Conservation (phyloP, 2,329 filamentous ascomycete genomes). For the Aspergillus cejpii region DNA sequence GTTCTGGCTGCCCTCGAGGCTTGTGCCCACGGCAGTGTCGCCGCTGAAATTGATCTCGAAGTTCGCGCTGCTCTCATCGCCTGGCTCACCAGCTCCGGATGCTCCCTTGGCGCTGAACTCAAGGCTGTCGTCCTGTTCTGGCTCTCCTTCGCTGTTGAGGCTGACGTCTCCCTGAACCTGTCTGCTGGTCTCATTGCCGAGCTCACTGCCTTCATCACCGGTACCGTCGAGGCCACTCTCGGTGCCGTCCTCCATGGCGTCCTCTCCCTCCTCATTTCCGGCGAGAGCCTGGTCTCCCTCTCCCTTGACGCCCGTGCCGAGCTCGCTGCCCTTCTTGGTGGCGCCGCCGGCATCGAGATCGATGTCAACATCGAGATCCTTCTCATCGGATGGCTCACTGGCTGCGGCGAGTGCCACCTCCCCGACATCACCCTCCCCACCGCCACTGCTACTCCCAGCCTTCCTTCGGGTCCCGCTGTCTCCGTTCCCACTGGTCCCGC, state of each 20-base stretch:
- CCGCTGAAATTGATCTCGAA: slow-evolving; percentile 23
- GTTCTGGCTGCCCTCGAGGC: slow-evolving; percentile 26
- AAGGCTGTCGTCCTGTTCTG: slow-evolving; percentile 35
- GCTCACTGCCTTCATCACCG: slow-evolving; percentile 27
- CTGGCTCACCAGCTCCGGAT: slow-evolving; percentile 30
- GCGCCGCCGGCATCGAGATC: slow-evolving; percentile 43
- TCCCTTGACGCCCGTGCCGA: slow-evolving; percentile 31
- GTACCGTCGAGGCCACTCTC: slow-evolving; percentile 23
- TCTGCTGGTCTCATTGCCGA: slow-evolving; percentile 23
- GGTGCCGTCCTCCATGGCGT: slow-evolving; percentile 30
- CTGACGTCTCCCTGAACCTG: slow-evolving; percentile 25
- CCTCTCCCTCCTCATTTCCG: slow-evolving; percentile 26
- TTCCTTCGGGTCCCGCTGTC: not conserved
- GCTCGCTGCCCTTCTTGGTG: slow-evolving; percentile 33
- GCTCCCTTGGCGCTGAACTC: slow-evolving; percentile 31
- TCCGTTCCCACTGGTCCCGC: slow-evolving; percentile 1
- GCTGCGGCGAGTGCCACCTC: slow-evolving; percentile 21
- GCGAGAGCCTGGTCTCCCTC: slow-evolving; percentile 29
- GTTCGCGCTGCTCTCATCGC: slow-evolving; percentile 27
- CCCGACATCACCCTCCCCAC: slow-evolving; percentile 14
- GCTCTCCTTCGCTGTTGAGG: slow-evolving; percentile 29
- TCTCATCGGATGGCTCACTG: slow-evolving; percentile 38
- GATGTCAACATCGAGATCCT: slow-evolving; percentile 49
- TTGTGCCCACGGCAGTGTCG: slow-evolving; percentile 26
- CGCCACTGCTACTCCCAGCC: slow-evolving; percentile 6